phyloP scores from a whole-genome alignment of 176 grass and related monocot species.

The Metroxylon sagu region DNA sequence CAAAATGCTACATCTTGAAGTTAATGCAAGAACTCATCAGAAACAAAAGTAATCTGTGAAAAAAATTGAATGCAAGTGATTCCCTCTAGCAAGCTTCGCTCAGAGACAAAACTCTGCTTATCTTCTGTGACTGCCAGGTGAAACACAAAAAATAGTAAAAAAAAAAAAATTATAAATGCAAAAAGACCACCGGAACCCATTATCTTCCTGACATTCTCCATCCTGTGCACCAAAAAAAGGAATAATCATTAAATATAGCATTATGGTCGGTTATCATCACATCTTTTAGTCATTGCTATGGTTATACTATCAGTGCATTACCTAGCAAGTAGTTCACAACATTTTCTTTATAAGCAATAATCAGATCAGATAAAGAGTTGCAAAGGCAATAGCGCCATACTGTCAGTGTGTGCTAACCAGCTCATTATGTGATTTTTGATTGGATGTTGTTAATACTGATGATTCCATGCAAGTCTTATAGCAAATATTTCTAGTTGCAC shows the following conservation, averaged over 20 bases:
- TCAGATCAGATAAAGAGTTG: too few relatives aligned
- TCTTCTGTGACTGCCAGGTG: background rate
- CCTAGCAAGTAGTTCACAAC: too few relatives aligned
- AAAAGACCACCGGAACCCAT: conserved; percentile 19
- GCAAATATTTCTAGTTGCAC: too few relatives aligned
- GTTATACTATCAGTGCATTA: background rate
- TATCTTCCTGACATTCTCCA: conserved; percentile 35
- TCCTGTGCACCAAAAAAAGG: conserved; percentile 24
- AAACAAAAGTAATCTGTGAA: background rate
- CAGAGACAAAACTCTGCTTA: background rate
- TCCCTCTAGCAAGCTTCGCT: background rate
- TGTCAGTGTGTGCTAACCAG: too few relatives aligned
- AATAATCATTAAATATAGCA: background rate
- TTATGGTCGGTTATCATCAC: background rate
- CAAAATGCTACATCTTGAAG: conserved; percentile 5
- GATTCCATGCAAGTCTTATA: too few relatives aligned
- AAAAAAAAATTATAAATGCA: background rate
- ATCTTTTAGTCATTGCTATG: conserved; percentile 13
- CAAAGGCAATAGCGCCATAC: too few relatives aligned
- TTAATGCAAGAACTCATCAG: background rate
- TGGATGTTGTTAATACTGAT: too few relatives aligned
- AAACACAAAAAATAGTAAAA: conserved; percentile 16
- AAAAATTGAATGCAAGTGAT: background rate
- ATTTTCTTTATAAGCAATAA: too few relatives aligned
- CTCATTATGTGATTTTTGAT: too few relatives aligned